Base-by-base conservation (phyloP, 2,329 filamentous ascomycete species). In the Ilyonectria robusta region DNA sequence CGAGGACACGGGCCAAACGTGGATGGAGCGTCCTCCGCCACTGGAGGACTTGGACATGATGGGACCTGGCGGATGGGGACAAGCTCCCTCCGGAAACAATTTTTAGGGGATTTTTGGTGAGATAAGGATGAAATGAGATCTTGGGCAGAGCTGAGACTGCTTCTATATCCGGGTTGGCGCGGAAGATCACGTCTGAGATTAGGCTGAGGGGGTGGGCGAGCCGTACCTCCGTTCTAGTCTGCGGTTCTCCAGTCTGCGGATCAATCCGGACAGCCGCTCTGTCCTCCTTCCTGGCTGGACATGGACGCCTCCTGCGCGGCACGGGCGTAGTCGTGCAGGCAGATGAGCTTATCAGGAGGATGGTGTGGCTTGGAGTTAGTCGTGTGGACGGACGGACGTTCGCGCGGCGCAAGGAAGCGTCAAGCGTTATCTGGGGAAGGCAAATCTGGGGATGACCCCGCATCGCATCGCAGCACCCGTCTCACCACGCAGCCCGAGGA, bases 41-140 rank as follows among this genome's bases (percentile, higher is more conserved):
- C 61, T 78, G 56, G 75, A 76, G 31, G 68, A 74, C 40, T 62
- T 78, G 62, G 69, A 77, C 37, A 70, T 75, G 60, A 74, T 78
- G 70, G 67, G 62, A 17, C 33, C 70, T 44, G 71, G 65, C 54
- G 61, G 66, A 55, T 79, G 76, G 77, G 64, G 53, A 44, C 63
- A 65, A 44, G 42, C 65, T 31, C 62, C 68, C 21, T 37, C 42
- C 13, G 50, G 44, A 9, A 48, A 51, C 23, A 21, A 35, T 47
- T 42, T 21, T 33, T 59, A 55, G 33, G 33, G 51, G 54, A 64
- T 46, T 21, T 21, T n/a, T 11, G 47, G 40, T 51, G 46, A 61
- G 40, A 48, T 48, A 21, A 55, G 35, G 35, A 44, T 29, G 40
- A 44, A 37, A 64, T 33, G 66, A 54, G 29, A n/a, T 53, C 42